phyloP scores from a whole-genome alignment of 1,284 basidiomycete species.

The Apiotrichum laibachii region DNA sequence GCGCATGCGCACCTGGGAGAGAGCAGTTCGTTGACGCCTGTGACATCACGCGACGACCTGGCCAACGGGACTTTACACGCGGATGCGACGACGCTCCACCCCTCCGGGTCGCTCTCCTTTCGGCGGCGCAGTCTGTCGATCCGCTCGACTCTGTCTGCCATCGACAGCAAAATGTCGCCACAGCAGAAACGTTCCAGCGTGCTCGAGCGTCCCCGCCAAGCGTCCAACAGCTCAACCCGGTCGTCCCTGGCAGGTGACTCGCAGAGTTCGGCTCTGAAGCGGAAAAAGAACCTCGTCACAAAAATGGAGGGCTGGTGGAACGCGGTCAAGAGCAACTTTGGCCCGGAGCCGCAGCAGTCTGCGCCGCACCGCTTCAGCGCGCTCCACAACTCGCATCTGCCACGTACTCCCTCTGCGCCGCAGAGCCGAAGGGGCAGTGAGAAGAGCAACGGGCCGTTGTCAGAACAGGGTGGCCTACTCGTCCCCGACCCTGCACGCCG shows the following conservation, averaged over 20 bases:
- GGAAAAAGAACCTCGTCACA: conserved; percentile 50
- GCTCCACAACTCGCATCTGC: conserved; percentile 12
- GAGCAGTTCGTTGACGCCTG: conserved; percentile 20
- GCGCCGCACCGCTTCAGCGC: conserved; percentile 14
- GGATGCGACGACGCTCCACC: background rate
- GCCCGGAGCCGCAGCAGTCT: conserved; percentile 22
- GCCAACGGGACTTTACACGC: background rate
- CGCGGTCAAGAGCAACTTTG: conserved; percentile 52
- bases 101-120: conserved; percentile 3
- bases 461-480: conserved; percentile 17
- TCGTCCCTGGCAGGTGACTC: conserved; percentile 10
- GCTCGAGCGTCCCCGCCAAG: conserved; percentile 35
- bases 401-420: conserved; percentile 39
- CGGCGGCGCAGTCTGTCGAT: conserved; percentile 40
- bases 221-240: conserved; percentile 32
- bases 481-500: conserved; percentile 29
- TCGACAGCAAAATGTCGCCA: conserved; percentile 38
- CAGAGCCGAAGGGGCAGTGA: conserved; percentile 34
- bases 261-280: conserved; percentile 22
- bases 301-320: conserved; percentile 56
- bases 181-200: conserved; percentile 22
- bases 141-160: conserved; percentile 30
- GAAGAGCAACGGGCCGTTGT: conserved; percentile 11
- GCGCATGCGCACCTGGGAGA: background rate
- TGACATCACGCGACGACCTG: conserved; percentile 33